These are phyloP conservation scores for Aspergillus piperis DNA, from an alignment of 2,329 filamentous ascomycete species.

Conservation along the genomic window DNA sequence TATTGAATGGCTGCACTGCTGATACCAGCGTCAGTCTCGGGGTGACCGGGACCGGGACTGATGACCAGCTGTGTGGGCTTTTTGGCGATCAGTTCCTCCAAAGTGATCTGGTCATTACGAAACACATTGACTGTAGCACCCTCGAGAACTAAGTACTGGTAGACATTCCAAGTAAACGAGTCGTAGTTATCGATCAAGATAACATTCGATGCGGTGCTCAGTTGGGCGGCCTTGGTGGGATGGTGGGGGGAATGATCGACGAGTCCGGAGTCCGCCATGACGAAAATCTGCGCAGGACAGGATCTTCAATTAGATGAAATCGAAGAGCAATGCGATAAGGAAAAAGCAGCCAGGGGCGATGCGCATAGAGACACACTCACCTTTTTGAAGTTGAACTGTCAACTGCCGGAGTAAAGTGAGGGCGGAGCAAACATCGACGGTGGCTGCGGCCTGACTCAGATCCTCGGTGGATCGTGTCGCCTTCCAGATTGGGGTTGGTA, in stretches of 20 bases:
- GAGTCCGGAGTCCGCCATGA: slow-evolving; percentile 45
- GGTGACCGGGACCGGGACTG: slow-evolving; percentile 93
- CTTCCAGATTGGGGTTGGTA: neutral
- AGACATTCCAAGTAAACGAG: slow-evolving; percentile 99
- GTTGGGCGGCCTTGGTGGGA: slow-evolving; percentile 69
- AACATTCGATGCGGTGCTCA: slow-evolving; percentile 82
- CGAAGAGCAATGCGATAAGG: neutral
- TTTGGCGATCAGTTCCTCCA: slow-evolving; percentile 79
- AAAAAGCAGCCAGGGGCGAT: neutral
- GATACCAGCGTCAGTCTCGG: slow-evolving; percentile 84
- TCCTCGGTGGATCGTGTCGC: neutral
- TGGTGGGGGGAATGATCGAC: slow-evolving; percentile 82
- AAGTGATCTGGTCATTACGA: slow-evolving; percentile 86
- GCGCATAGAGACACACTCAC: neutral
- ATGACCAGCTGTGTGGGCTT: slow-evolving; percentile 92
- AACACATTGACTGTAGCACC: slow-evolving; percentile 87
- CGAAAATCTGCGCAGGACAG: slow-evolving; percentile 40
- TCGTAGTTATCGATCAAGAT: slow-evolving; percentile 99
- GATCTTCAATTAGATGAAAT: neutral
- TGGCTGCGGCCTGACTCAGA: neutral
- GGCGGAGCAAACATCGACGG: neutral
- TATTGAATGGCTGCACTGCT: slow-evolving; percentile 88
- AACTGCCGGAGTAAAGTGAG: neutral
- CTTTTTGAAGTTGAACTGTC: neutral
- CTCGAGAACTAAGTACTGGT: slow-evolving; percentile 96